Evolutionary conservation across 2,329 filamentous ascomycete genomes (phyloP), one percentile per base, ranked within the genome.

Genomic region (Didymella glomerata): DNA sequence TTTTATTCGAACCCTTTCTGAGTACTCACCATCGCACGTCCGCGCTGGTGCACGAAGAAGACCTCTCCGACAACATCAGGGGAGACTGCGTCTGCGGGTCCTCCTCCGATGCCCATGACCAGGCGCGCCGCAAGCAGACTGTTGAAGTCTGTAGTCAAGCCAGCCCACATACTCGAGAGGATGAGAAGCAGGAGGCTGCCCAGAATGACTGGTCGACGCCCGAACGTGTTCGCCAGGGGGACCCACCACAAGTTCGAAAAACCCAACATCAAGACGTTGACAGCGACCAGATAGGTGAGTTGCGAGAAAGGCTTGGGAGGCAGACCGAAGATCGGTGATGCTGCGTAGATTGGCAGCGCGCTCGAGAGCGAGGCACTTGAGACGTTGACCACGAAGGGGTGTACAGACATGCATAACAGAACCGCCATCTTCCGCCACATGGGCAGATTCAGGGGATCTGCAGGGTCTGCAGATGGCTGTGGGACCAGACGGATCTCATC

Each of bases 11-110:
- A 16, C 14, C 14, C 1, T 20, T 24, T 13, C 7, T 1, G 27
- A 4, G 8, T 27, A 51, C 62, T 66, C 49, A 76, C 76, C 72
- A 80, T 75, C 3, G 76, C 77, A 44, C 78, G 70, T 38, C 78
- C 78, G 16, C 76, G 71, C 56, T 79, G 71, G 49, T 79, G 78
- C 24, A 79, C 71, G 54, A 80, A 81, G 64, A 79, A 80, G 2
- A 79, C 69, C 51, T 80, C 78, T 1, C 77, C 78, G 10, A 80
- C 71, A 10, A 79, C 72, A 63, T 77, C 76, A 7, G 78, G 78
- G 9, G 77, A 73, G 16, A 80, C 69, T 16, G 76, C 77, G 62
- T 80, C 77, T 8, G 76, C 74, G 4, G 77, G 71, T 1, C 73
- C 74, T 30, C 72, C 70, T 16, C 73, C 74, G 40, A 77, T 66